Percentiles rank a stretch among this genome's conserved stretches.
Conservation (phyloP, 805 yeast species). For the Helenozyma baotianmanensis region DNA sequence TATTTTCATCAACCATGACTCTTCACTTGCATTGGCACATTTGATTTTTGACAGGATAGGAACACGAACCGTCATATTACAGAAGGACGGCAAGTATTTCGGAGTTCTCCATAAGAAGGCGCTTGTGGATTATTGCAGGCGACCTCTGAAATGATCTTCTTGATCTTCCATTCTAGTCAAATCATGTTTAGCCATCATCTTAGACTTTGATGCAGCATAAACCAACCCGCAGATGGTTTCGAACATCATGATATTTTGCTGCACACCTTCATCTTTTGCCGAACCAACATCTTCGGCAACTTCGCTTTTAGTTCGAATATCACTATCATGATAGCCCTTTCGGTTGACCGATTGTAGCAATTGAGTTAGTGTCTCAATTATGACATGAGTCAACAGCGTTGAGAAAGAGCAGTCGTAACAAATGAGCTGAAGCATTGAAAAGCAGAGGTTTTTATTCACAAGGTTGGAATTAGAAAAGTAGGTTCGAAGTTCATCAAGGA, state of each 20-base stretch:
- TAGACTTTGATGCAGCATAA: slow-evolving; percentile 7
- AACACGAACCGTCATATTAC: slow-evolving; percentile 42
- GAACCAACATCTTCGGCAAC: background rate
- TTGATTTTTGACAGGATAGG: slow-evolving; percentile 51
- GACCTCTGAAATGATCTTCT: slow-evolving; percentile 2
- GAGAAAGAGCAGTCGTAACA: slow-evolving; percentile 6
- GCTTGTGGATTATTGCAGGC: slow-evolving; percentile 41
- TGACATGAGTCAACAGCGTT: slow-evolving; percentile 1
- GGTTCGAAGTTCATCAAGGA: slow-evolving; percentile 1
- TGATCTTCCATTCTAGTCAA: too few relatives aligned
- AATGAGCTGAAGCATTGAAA: slow-evolving; percentile 4
- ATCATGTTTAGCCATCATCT: background rate
- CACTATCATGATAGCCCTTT: too few relatives aligned
- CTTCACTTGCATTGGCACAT: slow-evolving; percentile 48
- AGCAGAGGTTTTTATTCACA: slow-evolving; percentile 7
- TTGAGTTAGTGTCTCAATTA: slow-evolving; percentile 1
- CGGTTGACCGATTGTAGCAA: slow-evolving; percentile 1
- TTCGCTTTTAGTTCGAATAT: too few relatives aligned
- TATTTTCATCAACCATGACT: slow-evolving; percentile 41
- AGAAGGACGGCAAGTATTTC: slow-evolving; percentile 42
- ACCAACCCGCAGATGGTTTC: slow-evolving; percentile 8
- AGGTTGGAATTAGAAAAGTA: slow-evolving; percentile 8
- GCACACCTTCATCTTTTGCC: slow-evolving; percentile 6
- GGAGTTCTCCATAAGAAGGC: slow-evolving; percentile 53
- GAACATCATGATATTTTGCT: slow-evolving; percentile 9